Evolutionary conservation across 2,329 filamentous ascomycete genomes (phyloP).

Genomic region (Fusarium haematococcum): DNA sequence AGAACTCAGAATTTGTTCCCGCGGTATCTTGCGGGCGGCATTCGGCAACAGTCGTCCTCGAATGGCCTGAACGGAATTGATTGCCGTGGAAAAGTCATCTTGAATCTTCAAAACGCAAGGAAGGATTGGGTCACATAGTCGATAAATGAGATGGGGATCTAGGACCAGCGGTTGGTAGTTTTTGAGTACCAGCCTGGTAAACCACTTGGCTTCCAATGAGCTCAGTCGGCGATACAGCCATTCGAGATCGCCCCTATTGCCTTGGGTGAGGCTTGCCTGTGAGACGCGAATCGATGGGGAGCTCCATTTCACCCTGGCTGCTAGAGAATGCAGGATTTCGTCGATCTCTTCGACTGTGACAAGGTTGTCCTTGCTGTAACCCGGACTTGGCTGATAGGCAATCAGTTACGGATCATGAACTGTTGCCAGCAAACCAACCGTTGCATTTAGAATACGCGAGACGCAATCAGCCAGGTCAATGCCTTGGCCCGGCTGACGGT

Average conservation of each 20-base stretch:
- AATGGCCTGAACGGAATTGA: constrained; percentile 61
- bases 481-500: constrained; percentile 66
- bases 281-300: constrained; percentile 67
- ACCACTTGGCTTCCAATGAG: constrained; percentile 85
- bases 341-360: constrained; percentile 82
- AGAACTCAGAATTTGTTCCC: constrained; percentile 39
- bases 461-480: constrained; percentile 79
- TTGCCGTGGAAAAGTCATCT: constrained; percentile 72
- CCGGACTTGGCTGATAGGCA: constrained; percentile 58
- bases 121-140: constrained; percentile 75
- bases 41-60: constrained; percentile 39
- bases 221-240: constrained; percentile 69
- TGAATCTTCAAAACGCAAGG: constrained; percentile 78
- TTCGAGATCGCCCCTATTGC: constrained; percentile 61
- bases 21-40: constrained; percentile 7
- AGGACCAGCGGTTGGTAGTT: constrained; percentile 76
- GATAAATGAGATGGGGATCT: constrained; percentile 66
- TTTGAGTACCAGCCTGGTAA: constrained; percentile 84
- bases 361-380: constrained; percentile 44
- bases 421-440: constrained; percentile 57
- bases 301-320: constrained; percentile 77
- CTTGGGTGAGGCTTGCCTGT: constrained; percentile 35
- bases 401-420: neutral
- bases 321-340: constrained; percentile 70
- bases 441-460: constrained; percentile 70